Conservation (phyloP, 1,139 yeast genomes). For the Candida sp. region DNA sequence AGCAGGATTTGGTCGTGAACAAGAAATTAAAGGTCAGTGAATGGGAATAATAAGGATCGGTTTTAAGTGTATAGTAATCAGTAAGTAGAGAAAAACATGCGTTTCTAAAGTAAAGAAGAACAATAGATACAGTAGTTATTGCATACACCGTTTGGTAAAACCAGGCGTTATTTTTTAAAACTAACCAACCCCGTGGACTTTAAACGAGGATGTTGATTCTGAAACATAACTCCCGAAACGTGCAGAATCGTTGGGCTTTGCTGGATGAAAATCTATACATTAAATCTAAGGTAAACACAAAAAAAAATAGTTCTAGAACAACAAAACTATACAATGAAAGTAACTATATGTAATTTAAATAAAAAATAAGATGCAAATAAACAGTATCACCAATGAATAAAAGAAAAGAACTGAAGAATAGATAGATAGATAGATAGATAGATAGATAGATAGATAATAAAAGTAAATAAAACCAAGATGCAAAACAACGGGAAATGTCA, state of each 20-base stretch:
- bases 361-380: background rate
- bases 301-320: background rate
- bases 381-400: background rate
- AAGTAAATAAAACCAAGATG: background rate
- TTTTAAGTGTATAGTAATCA: background rate
- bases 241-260: background rate
- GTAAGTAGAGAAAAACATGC: background rate
- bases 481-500: background rate
- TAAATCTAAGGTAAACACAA: background rate
- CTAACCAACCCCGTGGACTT: background rate
- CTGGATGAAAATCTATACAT: background rate
- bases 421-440: background rate
- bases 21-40: conserved; percentile 44
- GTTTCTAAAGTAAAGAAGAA: no score
- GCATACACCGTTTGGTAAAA: no score
- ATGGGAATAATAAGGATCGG: conserved; percentile 37
- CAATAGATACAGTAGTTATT: no score
- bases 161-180: background rate
- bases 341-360: background rate
- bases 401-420: background rate
- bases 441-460: background rate
- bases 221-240: background rate
- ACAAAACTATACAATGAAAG: background rate
- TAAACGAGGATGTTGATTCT: background rate
- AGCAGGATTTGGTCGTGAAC: conserved; percentile 29